Conservation (phyloP, 768 basidiomycete genomes). For the Dacryopinax spathularia region DNA sequence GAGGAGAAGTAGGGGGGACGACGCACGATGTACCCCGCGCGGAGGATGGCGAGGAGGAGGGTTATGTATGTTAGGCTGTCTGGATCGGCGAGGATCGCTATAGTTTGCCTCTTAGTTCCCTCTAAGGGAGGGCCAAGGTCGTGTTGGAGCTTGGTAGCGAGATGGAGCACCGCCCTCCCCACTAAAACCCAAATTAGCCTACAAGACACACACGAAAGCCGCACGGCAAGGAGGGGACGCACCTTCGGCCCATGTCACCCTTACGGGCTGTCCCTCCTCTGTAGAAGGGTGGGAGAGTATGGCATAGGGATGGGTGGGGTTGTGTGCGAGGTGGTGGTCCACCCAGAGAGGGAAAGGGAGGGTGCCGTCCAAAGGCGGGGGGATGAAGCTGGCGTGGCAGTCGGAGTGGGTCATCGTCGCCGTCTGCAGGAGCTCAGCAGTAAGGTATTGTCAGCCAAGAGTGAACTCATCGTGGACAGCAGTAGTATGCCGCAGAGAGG, state of each 20-base stretch:
- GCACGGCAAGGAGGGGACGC: background rate
- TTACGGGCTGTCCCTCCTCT: background rate
- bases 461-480: no score
- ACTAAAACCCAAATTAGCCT: no score
- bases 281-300: background rate
- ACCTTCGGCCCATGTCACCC: background rate
- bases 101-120: background rate
- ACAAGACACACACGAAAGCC: no score
- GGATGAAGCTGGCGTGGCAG: background rate
- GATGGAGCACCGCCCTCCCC: background rate
- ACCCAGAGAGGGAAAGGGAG: background rate
- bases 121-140: no score
- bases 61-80: background rate
- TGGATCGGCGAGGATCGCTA: background rate
- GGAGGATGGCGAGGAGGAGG: background rate
- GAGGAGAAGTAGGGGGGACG: background rate
- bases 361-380: background rate
- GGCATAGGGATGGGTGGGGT: background rate
- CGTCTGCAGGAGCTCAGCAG: no score
- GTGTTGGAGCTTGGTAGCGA: background rate
- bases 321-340: background rate
- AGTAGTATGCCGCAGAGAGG: no score
- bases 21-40: background rate
- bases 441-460: no score
- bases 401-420: no score